Evolutionary conservation across 2,329 filamentous ascomycete genomes (phyloP).

Genomic region (Trichoderma sp.): DNA sequence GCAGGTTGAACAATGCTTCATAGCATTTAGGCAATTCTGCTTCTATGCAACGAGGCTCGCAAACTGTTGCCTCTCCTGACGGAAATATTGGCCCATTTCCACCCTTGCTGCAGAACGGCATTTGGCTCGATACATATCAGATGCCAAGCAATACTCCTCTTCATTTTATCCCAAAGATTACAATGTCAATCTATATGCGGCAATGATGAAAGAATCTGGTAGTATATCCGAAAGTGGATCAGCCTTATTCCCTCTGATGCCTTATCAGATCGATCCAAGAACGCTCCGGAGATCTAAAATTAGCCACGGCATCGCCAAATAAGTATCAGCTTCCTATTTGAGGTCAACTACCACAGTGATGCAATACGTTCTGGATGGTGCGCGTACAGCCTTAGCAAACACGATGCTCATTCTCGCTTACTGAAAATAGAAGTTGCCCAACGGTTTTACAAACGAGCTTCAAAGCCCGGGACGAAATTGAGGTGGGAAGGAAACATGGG

Average conservation of each 20-base stretch:
- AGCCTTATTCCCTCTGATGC: background rate
- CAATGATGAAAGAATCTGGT: background rate
- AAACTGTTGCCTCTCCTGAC: background rate
- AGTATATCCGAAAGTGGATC: background rate
- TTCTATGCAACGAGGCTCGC: background rate
- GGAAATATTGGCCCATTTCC: background rate
- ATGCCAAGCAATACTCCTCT: background rate
- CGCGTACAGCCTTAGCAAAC: background rate
- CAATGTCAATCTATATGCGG: background rate
- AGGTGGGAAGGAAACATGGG: no score
- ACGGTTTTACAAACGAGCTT: background rate
- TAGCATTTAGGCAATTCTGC: background rate
- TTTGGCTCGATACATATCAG: background rate
- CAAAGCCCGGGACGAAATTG: background rate
- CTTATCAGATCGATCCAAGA: slow-evolving; percentile 2
- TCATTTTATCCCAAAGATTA: background rate
- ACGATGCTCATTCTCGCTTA: background rate
- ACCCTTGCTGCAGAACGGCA: background rate
- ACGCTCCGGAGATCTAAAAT: background rate
- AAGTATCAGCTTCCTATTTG: background rate
- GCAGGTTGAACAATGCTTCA: background rate
- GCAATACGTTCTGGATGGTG: background rate
- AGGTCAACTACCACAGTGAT: background rate
- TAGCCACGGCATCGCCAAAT: background rate
- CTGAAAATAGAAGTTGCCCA: slow-evolving; percentile 10